These are phyloP conservation scores for Multifurca ochricompacta DNA, from an alignment of 768 basidiomycete genomes.

Conservation along the genomic window DNA sequence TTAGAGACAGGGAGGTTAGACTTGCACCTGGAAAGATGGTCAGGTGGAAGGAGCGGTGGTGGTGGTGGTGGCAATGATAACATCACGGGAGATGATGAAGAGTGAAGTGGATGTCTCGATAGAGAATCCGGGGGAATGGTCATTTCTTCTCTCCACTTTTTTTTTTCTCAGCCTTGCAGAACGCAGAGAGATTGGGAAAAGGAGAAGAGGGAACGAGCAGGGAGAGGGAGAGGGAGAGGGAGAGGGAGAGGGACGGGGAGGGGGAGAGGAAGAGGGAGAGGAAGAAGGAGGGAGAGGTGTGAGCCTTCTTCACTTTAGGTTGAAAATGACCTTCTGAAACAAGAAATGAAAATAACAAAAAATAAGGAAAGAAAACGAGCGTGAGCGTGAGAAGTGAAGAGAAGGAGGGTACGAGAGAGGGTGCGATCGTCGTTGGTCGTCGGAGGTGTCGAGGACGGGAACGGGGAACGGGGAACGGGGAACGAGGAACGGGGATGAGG, in stretches of 20 bases:
- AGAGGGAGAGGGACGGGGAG: neutral
- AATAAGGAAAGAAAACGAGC: conserved; percentile 1
- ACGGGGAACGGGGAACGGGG: no score
- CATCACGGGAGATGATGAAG: neutral
- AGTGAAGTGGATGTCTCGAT: neutral
- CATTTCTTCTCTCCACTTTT: neutral
- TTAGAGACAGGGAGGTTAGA: neutral
- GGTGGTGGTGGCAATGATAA: no score
- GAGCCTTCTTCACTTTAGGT: conserved; percentile 13
- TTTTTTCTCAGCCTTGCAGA: neutral
- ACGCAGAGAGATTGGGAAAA: neutral
- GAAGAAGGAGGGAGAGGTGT: neutral
- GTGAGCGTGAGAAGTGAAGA: conserved; percentile 2
- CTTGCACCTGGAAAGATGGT: neutral
- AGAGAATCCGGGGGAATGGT: neutral
- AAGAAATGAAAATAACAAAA: neutral
- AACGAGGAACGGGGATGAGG: no score
- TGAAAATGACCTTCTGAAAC: neutral
- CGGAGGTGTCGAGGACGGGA: neutral
- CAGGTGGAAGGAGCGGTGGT: neutral
- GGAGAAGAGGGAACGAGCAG: neutral
- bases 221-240: neutral
- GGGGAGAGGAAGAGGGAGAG: neutral
- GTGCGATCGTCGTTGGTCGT: conserved; percentile 12
- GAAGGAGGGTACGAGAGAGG: neutral